phyloP scores from a whole-genome alignment of 139 green algal species.

The Ettlia oleoabundans region DNA sequence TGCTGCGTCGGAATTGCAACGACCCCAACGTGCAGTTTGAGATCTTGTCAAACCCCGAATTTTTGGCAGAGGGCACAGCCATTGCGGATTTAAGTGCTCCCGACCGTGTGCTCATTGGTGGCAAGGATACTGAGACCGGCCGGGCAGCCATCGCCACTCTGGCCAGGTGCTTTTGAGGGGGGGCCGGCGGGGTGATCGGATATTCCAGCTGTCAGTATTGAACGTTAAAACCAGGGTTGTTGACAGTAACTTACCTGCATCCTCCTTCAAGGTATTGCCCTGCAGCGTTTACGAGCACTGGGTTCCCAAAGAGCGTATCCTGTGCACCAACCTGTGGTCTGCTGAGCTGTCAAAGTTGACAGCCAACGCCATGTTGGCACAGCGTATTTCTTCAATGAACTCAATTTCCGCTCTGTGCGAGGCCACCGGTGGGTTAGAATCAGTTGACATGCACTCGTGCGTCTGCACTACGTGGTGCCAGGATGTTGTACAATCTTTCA shows the following conservation, averaged over 20 bases:
- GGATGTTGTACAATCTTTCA: neutral
- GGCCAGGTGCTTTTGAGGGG: slow-evolving; percentile 17
- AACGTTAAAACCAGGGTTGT: no score
- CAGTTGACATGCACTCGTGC: neutral
- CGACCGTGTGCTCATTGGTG: slow-evolving; percentile 83
- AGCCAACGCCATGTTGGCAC: slow-evolving; percentile 97
- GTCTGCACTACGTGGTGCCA: neutral
- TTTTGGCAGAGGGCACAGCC: slow-evolving; percentile 91
- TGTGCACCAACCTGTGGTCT: slow-evolving; percentile 96
- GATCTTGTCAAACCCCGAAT: slow-evolving; percentile 96
- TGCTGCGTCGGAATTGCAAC: slow-evolving; percentile 81
- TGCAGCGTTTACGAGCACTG: slow-evolving; percentile 95
- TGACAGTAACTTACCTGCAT: no score
- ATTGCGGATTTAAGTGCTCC: slow-evolving; percentile 83
- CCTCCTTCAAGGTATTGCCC: neutral
- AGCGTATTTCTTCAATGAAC: slow-evolving; percentile 99
- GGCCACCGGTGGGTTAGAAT: slow-evolving; percentile 67
- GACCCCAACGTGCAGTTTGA: slow-evolving; percentile 86
- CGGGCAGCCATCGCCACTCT: slow-evolving; percentile 76
- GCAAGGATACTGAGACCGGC: slow-evolving; percentile 83
- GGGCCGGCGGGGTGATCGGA: no score
- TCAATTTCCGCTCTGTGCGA: slow-evolving; percentile 98
- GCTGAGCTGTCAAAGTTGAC: slow-evolving; percentile 99
- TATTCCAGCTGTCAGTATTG: no score
- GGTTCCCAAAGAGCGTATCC: slow-evolving; percentile 93